These are phyloP conservation scores for Globisporangium parvum DNA, from an alignment of 352 stramenopile genomes.

Conservation along the genomic window DNA sequence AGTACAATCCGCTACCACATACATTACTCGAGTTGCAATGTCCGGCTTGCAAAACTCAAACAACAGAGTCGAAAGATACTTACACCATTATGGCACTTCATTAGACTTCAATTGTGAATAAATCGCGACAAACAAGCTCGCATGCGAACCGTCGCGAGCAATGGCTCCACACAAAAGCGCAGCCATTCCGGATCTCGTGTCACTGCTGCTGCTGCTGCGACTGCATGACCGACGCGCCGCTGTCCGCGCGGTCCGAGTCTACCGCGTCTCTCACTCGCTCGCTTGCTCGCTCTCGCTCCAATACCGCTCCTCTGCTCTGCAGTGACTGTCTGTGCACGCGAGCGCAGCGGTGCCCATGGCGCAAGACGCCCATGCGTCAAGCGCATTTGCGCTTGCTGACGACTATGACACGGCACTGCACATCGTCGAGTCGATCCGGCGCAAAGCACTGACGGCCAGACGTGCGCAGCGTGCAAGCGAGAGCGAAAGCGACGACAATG, in stretches of 20 bases:
- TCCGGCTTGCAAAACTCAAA: too few relatives aligned
- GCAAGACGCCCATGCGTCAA: constrained; percentile 1
- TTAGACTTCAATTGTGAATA: too few relatives aligned
- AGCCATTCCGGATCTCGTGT: background rate
- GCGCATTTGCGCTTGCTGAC: background rate
- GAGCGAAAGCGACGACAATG: background rate
- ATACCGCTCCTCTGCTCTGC: background rate
- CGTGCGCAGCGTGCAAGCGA: background rate
- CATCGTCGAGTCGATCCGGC: constrained; percentile 15
- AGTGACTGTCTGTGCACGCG: background rate
- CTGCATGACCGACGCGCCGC: background rate
- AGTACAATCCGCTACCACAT: background rate
- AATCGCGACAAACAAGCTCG: background rate
- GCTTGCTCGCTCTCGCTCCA: background rate
- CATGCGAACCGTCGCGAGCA: background rate
- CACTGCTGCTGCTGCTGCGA: background rate
- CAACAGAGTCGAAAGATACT: background rate
- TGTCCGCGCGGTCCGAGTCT: background rate
- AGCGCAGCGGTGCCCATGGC: constrained; percentile 2
- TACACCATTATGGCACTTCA: too few relatives aligned
- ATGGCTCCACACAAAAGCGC: background rate
- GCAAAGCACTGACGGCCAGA: constrained; percentile 10
- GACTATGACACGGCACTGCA: constrained; percentile 17
- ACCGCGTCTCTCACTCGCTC: background rate
- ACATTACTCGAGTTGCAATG: background rate